Evolutionary conservation across 2,329 filamentous ascomycete genomes (phyloP), one percentile per base, ranked within the genome.

Genomic region (Clonostachys sp.): DNA sequence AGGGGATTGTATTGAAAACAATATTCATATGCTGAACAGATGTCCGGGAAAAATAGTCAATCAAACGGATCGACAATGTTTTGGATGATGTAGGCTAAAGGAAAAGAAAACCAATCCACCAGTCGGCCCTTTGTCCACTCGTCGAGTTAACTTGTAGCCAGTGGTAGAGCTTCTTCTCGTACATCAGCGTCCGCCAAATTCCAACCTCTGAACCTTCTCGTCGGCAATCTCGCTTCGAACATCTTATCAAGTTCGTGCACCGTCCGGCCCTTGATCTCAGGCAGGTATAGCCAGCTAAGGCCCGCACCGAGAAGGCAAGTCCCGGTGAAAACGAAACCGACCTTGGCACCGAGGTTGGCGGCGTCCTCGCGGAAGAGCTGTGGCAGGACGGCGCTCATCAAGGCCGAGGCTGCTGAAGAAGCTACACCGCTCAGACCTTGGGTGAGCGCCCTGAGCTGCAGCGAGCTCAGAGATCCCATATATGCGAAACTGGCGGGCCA

Each of bases 261-360:
- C 5, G 56, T 70, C 24, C 71, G 56, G 5, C 70, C 71, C 55
- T 71, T 72, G 63, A 76, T 77, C 54, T 79, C 75, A 0, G 75
- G 75, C 5, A 78, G 57, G 24, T 63, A 54, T n/a, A 62, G 60
- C 65, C 67, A 79, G 4, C 65, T 64, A 0, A 67, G 46, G 4
- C 54, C 49, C 6, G 63, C 53, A 4, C 61, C 53, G 9, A 63
- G 17, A 2, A 59, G 35, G 24, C 61, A 67, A 0, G 53, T 39
- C 0, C 57, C 67, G 1, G 61, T 63, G 48, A 70, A 73, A 5
- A 72, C 56, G 44, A 73, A 73, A 0, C 60, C 59, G 1, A 66
- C 66, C 53, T 71, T 72, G 2, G 63, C 67, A 8, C 65, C 64
- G 0, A 73, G 57, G 13, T 69, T 65, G 0, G 54, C 57, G 17